Base-by-base conservation (phyloP, 2,329 filamentous ascomycete genomes). In the Botrytis hyacinthi region DNA sequence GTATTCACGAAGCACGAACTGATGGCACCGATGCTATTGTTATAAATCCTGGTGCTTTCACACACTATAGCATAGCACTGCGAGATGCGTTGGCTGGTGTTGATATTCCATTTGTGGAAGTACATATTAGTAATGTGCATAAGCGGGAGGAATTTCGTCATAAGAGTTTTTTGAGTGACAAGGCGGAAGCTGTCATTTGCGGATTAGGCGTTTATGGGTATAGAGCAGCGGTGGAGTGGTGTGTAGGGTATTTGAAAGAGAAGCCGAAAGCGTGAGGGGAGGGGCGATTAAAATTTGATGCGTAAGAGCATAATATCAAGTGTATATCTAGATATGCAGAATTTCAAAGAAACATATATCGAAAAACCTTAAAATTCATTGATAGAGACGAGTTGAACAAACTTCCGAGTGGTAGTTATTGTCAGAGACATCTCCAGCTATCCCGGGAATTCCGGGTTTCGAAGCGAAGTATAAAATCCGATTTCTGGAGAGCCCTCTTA, bases 121-220 rank as follows among this genome's bases (percentile, higher is more conserved):
- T 94, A n/a, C 92, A 95, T 80, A 87, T 94, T 48, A 90, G 86
- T 72, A 95, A 95, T 81, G 87, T 94, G 2, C 92, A 95, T 81
- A 87, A 88, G 44, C 82, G 93, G 14, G 93, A 95, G 83, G 78
- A 85, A 1, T 95, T 88, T 78, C 85, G 92, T 71, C 87, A 89
- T 76, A 89, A 91, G 76, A 93, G 90, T 76, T 94, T 91, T 79
- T 84, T 95, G 76, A 90, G 88, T 77, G 92, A 95, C 80, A 94
- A 94, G 84, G 92, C 92, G 0, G 87, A 87, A 40, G 92, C 89
- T 0, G 89, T 94, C 14, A 90, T 95, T 73, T 91, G 90, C 77
- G 92, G 92, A 0, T 77, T 95, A 80, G 90, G 90, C 0, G 85
- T 85, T 26, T 89, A 84, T 80, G 89, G 90, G 54, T 92, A 91